Evolutionary conservation across 106 monocot genomes (phyloP).

Genomic region (Allium fistulosum): DNA sequence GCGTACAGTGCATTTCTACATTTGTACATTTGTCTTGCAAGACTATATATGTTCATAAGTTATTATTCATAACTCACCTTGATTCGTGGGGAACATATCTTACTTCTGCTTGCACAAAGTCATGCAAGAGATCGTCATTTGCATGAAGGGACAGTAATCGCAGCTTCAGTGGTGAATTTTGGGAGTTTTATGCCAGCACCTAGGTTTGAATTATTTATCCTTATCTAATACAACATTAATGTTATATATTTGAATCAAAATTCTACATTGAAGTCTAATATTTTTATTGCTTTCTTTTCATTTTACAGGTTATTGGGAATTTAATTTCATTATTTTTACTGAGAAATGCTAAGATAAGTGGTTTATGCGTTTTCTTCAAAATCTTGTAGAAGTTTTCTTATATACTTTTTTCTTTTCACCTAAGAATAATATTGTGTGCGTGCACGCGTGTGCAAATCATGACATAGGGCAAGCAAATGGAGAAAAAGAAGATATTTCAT

Average conservation of each 20-base stretch:
- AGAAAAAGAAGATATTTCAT: too few relatives aligned
- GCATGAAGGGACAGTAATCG: slow-evolving; percentile 81
- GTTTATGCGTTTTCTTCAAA: slow-evolving; percentile 12
- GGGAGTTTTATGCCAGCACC: slow-evolving; percentile 79
- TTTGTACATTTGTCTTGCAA: too few relatives aligned
- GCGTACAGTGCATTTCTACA: too few relatives aligned
- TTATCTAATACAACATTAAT: neutral
- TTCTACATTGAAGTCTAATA: too few relatives aligned
- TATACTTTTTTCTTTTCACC: too few relatives aligned
- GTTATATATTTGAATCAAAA: neutral
- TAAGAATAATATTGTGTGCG: too few relatives aligned
- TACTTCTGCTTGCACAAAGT: too few relatives aligned
- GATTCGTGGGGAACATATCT: slow-evolving; percentile 73
- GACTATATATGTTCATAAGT: too few relatives aligned
- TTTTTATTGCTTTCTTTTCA: neutral
- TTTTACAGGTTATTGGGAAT: slow-evolving; percentile 81
- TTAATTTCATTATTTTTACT: slow-evolving; percentile 70
- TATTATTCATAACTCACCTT: slow-evolving; percentile 10
- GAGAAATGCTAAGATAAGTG: slow-evolving; percentile 50
- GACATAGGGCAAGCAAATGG: too few relatives aligned
- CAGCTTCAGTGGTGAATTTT: slow-evolving; percentile 92
- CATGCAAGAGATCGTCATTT: slow-evolving; percentile 52
- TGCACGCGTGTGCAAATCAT: too few relatives aligned
- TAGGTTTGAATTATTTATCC: slow-evolving; percentile 34
- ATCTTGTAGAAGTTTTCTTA: too few relatives aligned